Evolutionary conservation across 139 green algal genomes (phyloP).

Genomic region (Closterium sp.): DNA sequence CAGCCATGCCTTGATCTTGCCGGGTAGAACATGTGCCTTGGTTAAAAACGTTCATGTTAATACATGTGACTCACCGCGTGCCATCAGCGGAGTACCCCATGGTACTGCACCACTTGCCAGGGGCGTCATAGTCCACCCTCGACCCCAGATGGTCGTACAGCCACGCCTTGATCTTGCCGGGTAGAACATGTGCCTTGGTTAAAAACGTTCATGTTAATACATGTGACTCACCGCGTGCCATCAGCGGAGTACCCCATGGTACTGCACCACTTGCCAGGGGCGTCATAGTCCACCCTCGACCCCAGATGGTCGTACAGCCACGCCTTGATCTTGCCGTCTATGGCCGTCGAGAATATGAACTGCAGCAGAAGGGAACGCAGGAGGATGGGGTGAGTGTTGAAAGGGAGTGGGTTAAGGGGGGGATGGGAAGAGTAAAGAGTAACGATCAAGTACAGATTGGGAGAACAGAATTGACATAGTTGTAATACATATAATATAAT

Average conservation of each 20-base stretch:
- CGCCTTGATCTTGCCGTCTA: slow-evolving; percentile 54
- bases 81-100: slow-evolving; percentile 53
- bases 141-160: slow-evolving; percentile 55
- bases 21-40: no score
- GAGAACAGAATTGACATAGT: no score
- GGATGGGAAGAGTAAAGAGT: neutral
- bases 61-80: slow-evolving; percentile 47
- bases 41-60: no score
- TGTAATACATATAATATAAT: no score
- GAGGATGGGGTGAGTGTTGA: neutral
- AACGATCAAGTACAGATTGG: neutral
- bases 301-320: slow-evolving; percentile 57
- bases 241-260: slow-evolving; percentile 53
- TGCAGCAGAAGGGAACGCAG: slow-evolving; percentile 8
- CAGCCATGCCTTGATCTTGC: slow-evolving; percentile 55
- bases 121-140: slow-evolving; percentile 51
- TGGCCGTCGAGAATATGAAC: slow-evolving; percentile 58
- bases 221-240: slow-evolving; percentile 43
- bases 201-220: slow-evolving; percentile 54
- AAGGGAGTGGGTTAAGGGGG: no score
- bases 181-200: no score
- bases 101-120: slow-evolving; percentile 53
- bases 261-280: slow-evolving; percentile 52
- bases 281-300: slow-evolving; percentile 51
- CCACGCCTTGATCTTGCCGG: no score